These are phyloP conservation scores for Hypoxylon sp. DNA, from an alignment of 2,329 filamentous ascomycete species.

Conservation along the genomic window DNA sequence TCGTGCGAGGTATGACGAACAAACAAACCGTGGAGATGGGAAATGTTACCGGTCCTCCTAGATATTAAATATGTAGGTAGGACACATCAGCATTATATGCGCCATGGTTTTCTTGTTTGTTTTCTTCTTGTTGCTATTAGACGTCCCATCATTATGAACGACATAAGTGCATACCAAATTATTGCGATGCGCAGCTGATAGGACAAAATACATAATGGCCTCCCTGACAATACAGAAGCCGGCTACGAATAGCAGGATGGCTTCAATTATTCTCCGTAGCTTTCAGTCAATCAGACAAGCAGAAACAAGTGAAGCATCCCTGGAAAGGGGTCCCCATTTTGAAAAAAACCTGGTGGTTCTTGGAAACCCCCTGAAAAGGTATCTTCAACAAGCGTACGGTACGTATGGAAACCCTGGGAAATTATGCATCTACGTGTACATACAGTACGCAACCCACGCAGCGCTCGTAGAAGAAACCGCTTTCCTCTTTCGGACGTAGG, in stretches of 20 bases:
- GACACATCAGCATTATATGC: constrained; percentile 14
- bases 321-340: constrained; percentile 29
- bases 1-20: constrained; percentile 45
- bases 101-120: neutral
- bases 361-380: constrained; percentile 33
- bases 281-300: constrained; percentile 34
- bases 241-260: constrained; percentile 26
- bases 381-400: constrained; percentile 36
- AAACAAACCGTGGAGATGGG: constrained; percentile 30
- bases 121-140: constrained; percentile 17
- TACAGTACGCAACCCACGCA: constrained; percentile 24
- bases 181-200: constrained; percentile 44
- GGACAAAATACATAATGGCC: constrained; percentile 23
- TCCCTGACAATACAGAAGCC: constrained; percentile 26
- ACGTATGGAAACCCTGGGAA: constrained; percentile 44
- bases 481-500: constrained; percentile 44
- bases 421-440: constrained; percentile 47
- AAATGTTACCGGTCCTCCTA: constrained; percentile 1
- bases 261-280: constrained; percentile 38
- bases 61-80: constrained; percentile 2
- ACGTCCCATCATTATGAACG: constrained; percentile 35
- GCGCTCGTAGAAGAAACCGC: constrained; percentile 30
- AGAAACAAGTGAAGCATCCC: constrained; percentile 24
- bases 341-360: constrained; percentile 26
- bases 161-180: constrained; percentile 37